Conservation (phyloP, 495 filamentous ascomycete species). For the Aspergillus ostianus region DNA sequence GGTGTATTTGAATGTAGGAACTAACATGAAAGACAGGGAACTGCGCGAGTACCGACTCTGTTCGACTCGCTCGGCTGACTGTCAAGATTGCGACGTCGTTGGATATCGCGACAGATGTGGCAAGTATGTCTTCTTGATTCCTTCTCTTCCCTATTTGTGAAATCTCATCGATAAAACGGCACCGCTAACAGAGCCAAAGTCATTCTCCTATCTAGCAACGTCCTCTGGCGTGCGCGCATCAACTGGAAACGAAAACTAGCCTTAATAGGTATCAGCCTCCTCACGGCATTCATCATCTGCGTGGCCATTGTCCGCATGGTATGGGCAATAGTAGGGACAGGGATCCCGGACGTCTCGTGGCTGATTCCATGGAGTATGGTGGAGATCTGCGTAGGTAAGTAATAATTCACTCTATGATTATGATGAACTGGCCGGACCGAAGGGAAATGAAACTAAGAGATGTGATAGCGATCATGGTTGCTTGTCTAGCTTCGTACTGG, state of each 20-base stretch:
- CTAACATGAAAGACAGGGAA: background rate
- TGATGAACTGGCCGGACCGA: too few relatives aligned
- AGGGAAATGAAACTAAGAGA: background rate
- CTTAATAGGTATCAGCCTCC: constrained; percentile 2
- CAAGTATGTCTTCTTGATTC: background rate
- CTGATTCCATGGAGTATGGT: constrained; percentile 1
- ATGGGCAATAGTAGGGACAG: background rate
- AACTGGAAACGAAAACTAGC: constrained; percentile 4
- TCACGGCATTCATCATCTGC: constrained; percentile 10
- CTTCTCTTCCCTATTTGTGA: background rate
- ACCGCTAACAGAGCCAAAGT: background rate
- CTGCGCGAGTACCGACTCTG: background rate
- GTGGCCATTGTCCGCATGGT: constrained; percentile 1
- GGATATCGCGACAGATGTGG: background rate
- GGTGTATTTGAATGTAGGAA: too few relatives aligned
- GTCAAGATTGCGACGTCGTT: background rate
- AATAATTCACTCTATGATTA: background rate
- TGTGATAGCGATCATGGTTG: constrained; percentile 6
- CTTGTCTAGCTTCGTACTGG: constrained; percentile 7
- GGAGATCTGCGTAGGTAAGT: constrained; percentile 7
- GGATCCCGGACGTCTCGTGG: background rate
- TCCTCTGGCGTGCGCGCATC: constrained; percentile 6
- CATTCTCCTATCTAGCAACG: constrained; percentile 6
- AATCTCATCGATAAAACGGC: background rate
- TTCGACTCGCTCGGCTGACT: background rate